These are phyloP conservation scores for sweet orange (Citrus sinensis) DNA, from an alignment of 345 rosid species.

Conservation along the genomic window DNA sequence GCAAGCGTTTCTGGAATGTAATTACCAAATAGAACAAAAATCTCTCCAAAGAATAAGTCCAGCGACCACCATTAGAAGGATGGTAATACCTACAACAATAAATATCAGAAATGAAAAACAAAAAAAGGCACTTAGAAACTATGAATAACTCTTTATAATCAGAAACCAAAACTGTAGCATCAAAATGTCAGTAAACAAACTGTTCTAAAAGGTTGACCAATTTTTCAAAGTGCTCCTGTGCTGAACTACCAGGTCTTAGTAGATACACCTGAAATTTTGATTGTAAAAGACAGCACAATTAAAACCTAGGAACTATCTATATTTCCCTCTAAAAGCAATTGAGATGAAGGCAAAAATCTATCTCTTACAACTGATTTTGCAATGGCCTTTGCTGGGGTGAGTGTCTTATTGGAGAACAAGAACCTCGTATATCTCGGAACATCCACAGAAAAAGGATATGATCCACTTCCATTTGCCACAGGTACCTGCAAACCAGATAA, in stretches of 20 bases:
- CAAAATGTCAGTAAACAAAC: conserved; percentile 53
- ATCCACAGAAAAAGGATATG: conserved; percentile 88
- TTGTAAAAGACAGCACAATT: conserved; percentile 16
- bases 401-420: conserved; percentile 78
- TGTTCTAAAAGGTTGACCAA: conserved; percentile 98
- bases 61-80: conserved; percentile 98
- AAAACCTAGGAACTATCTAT: conserved; percentile 15
- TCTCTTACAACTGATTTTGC: conserved; percentile 83
- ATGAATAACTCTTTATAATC: conserved; percentile 5
- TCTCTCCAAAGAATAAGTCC: conserved; percentile 95
- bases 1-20: conserved; percentile 89
- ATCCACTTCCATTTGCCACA: conserved; percentile 94
- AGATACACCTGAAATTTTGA: conserved; percentile 69
- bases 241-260: conserved; percentile 70
- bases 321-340: conserved; percentile 21
- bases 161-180: conserved; percentile 14
- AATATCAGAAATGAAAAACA: conserved; percentile 3
- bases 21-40: conserved; percentile 72
- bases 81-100: conserved; percentile 73
- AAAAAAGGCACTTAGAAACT: conserved; percentile 8
- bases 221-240: conserved; percentile 71
- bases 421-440: conserved; percentile 95
- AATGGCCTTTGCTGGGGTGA: conserved; percentile 81
- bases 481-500: conserved; percentile 63
- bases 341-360: conserved; percentile 3